phyloP scores from a whole-genome alignment of 2,329 filamentous ascomycete genomes.

The Cladosporium sphaerospermum region DNA sequence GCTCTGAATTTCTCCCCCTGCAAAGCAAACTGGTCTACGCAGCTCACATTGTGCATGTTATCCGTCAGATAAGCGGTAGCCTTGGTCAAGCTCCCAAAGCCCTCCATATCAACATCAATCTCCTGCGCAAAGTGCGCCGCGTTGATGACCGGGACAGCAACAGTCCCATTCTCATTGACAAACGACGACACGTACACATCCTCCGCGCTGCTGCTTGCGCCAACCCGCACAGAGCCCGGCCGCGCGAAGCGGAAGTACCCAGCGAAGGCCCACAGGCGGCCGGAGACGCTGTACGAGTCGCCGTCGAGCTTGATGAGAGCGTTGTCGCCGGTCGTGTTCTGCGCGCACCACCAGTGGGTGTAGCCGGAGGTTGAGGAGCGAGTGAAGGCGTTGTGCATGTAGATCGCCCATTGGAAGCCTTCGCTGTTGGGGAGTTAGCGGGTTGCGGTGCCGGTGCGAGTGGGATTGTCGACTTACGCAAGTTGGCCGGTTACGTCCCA shows the following conservation, averaged over 20 bases:
- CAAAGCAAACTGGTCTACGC: conserved; percentile 8
- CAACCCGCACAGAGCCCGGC: conserved; percentile 3
- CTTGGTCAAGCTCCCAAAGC: conserved; percentile 31
- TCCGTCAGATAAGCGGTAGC: conserved; percentile 9
- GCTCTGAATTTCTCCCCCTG: conserved; percentile 11
- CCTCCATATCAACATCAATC: conserved; percentile 33
- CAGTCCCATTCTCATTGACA: conserved; percentile 30
- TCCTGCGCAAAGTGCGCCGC: conserved; percentile 26
- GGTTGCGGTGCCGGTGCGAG: too few relatives aligned
- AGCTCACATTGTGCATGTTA: conserved; percentile 5
- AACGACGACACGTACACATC: conserved; percentile 2
- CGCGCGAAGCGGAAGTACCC: conserved; percentile 10
- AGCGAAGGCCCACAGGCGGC: conserved; percentile 5
- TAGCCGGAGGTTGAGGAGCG: conserved; percentile 13
- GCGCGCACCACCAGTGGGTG: conserved; percentile 16
- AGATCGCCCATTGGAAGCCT: conserved; percentile 24
- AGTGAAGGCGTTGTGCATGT: conserved; percentile 22
- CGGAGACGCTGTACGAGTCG: conserved; percentile 6
- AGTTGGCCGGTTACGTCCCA: conserved; percentile 16
- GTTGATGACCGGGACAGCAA: conserved; percentile 28
- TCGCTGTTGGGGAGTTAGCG: conserved; percentile 12
- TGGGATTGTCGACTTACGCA: not conserved
- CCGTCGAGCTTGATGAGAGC: conserved; percentile 10
- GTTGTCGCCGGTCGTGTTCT: conserved; percentile 37
- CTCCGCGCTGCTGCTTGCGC: not conserved